These are phyloP conservation scores for Phytopythium vexans DNA, from an alignment of 352 stramenopile genomes.

Conservation along the genomic window DNA sequence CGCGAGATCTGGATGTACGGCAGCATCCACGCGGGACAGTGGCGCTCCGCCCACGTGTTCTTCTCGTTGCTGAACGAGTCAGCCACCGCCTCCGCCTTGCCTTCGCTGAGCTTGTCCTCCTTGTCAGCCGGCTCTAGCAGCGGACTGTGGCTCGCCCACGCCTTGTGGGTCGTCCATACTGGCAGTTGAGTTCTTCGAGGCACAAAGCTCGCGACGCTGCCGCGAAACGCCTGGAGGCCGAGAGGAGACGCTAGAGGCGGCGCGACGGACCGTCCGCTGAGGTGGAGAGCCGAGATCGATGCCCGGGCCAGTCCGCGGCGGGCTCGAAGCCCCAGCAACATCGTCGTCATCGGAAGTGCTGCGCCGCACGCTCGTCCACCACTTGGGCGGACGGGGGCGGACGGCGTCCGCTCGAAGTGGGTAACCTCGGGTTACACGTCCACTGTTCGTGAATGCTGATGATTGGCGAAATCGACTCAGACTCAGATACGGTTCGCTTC, in stretches of 20 bases:
- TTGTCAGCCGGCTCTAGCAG: background rate
- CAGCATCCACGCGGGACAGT: constrained; percentile 73
- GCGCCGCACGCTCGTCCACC: too few relatives aligned
- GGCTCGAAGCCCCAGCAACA: background rate
- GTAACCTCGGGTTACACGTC: background rate
- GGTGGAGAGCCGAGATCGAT: too few relatives aligned
- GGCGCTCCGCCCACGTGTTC: constrained; percentile 80
- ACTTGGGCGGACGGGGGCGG: too few relatives aligned
- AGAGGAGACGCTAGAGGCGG: background rate
- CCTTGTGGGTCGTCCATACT: too few relatives aligned
- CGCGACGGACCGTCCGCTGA: background rate
- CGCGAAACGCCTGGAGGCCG: too few relatives aligned
- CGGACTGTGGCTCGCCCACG: background rate
- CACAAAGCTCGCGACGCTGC: too few relatives aligned
- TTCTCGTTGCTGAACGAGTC: constrained; percentile 75
- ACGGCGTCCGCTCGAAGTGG: background rate
- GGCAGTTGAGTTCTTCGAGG: too few relatives aligned
- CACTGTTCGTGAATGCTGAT: too few relatives aligned
- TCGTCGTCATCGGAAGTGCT: background rate
- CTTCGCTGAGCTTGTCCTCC: background rate
- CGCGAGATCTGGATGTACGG: constrained; percentile 87
- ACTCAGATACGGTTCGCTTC: too few relatives aligned
- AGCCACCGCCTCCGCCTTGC: background rate
- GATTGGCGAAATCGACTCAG: too few relatives aligned
- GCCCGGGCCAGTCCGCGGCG: background rate